Evolutionary conservation across 306 rosid genomes (phyloP).

Genomic region (Inga oerstediana): DNA sequence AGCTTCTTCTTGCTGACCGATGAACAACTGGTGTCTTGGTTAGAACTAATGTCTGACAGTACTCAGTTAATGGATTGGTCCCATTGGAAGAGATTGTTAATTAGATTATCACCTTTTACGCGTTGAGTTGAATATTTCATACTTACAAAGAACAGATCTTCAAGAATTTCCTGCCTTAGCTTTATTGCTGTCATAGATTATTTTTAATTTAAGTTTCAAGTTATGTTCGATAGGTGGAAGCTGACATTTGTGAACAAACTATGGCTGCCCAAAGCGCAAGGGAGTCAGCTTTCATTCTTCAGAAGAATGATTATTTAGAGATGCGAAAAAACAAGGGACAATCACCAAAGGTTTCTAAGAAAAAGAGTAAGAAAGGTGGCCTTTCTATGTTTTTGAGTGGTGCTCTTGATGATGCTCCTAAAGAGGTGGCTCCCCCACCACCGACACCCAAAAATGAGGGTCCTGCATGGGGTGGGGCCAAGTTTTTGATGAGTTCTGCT

Average conservation of each 20-base stretch:
- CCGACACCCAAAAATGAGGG: conserved; percentile 66
- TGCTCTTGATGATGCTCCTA: conserved; percentile 72
- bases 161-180: conserved; percentile 21
- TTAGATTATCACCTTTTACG: not conserved
- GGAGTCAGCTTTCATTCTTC: conserved; percentile 39
- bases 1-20: not conserved
- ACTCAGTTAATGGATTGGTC: not conserved
- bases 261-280: conserved; percentile 33
- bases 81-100: conserved; percentile 18
- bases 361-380: conserved; percentile 89
- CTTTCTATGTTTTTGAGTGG: conserved; percentile 98
- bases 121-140: not conserved
- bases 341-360: conserved; percentile 57
- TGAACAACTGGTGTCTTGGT: not conserved
- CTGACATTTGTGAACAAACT: conserved; percentile 35
- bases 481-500: conserved; percentile 58
- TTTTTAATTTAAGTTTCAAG: conserved; percentile 16
- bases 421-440: conserved; percentile 59
- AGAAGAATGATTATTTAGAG: conserved; percentile 50
- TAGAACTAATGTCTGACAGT: conserved; percentile 22
- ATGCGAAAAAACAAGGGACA: conserved; percentile 42
- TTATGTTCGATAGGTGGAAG: conserved; percentile 56
- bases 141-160: not conserved
- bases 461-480: conserved; percentile 98
- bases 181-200: conserved; percentile 26